Evolutionary conservation across 116 monocot species (phyloP).

Genomic region (Zostera marina): DNA sequence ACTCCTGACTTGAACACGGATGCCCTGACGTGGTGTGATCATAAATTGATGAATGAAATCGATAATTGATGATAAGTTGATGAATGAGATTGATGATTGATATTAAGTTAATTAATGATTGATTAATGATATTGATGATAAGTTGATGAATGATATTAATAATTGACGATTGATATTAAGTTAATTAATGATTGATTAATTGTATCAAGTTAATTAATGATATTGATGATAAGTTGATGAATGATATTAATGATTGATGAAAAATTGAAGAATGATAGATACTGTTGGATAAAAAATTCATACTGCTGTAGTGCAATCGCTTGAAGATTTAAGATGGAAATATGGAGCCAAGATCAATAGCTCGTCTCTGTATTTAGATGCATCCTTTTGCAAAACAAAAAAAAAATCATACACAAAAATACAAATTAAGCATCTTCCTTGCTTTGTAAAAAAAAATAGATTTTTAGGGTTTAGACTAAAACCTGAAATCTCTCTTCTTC

Average conservation of each 20-base stretch:
- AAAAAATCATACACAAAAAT: no score
- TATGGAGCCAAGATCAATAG: constrained; percentile 65
- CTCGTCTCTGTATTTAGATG: constrained; percentile 76
- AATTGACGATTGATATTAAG: not conserved
- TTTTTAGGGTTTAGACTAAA: no score
- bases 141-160: not conserved
- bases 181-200: not conserved
- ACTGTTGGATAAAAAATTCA: constrained; percentile 2
- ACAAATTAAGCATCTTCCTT: no score
- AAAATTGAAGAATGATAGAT: not conserved
- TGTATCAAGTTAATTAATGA: not conserved
- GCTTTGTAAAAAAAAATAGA: no score
- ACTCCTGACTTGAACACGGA: constrained; percentile 93
- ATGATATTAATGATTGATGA: not conserved
- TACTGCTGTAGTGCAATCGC: constrained; percentile 88
- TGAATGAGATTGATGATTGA: no score
- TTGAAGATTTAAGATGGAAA: constrained; percentile 77
- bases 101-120: not conserved
- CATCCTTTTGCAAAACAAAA: constrained; percentile 37
- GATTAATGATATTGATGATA: not conserved
- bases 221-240: not conserved
- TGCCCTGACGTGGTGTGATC: constrained; percentile 41
- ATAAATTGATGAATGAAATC: not conserved
- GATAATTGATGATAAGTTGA: not conserved
- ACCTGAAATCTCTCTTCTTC: no score